Base-by-base conservation (phyloP, 306 rosid genomes). In the Ceratonia siliqua region DNA sequence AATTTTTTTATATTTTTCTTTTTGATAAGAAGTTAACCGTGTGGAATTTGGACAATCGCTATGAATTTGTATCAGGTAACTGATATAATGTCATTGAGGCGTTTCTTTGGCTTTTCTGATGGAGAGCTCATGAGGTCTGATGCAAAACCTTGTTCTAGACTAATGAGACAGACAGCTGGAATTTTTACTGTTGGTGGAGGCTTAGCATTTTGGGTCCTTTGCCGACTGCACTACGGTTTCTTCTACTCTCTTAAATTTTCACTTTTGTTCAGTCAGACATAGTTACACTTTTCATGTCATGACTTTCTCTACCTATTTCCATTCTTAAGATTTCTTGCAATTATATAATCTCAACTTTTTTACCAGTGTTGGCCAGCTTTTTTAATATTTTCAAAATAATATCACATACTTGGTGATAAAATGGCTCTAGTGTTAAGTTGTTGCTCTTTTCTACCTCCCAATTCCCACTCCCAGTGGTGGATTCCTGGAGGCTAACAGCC, bases 111-210 rank as follows among this genome's bases (percentile, higher is more conserved):
- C 50, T 88, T 38, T 82, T 93, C 98, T 0, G 96, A 93, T 66
- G 98, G 96, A 0, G 97, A 91, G 74, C 54, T 91, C 64, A 85
- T 87, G 97, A 83, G 98, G 79, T 82, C 96, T 5, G 93, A 93
- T 72, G 55, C 77, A 41, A 93, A 91, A 81, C 96, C 98, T 7
- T 93, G 96, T 69, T 86, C 98, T 21, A 87, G 91, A 81, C 69
- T 93, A 65, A 89, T 82, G 89, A 87, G 89, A 62, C 98, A 93
- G 50, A 91, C 96, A 2, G 97, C 97, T 0, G 94, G 89, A 27
- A 84, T 93, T 59, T 93, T 62, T 53, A 85, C 85, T 57, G 97
- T 93, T 68, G 97, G 94, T 52, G 98, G 98, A 79, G 96, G 84
- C 52, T 79, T 93, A 56, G 89, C 76, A 36, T 91, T 91, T 84